These are phyloP conservation scores for Fraxinus excelsior DNA, from an alignment of 257 asterid genomes.

Conservation along the genomic window DNA sequence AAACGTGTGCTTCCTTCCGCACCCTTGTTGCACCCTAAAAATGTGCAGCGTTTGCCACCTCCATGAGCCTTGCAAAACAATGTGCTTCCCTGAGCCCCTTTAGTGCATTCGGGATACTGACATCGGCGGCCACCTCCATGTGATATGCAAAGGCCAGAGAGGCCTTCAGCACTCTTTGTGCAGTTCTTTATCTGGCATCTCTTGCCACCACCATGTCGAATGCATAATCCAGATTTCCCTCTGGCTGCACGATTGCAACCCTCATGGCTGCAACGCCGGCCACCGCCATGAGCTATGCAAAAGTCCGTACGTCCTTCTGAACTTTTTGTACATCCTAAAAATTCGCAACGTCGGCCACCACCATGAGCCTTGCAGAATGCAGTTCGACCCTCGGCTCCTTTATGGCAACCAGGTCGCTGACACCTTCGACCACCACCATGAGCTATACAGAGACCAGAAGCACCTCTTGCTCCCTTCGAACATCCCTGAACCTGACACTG, in stretches of 20 bases:
- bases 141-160: constrained; percentile 15
- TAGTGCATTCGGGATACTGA: constrained; percentile 40
- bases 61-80: constrained; percentile 59
- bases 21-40: constrained; percentile 47
- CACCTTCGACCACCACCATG: constrained; percentile 62
- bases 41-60: constrained; percentile 52
- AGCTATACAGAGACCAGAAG: constrained; percentile 53
- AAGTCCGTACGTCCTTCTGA: constrained; percentile 55
- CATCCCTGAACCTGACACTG: constrained; percentile 48
- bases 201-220: constrained; percentile 59
- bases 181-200: constrained; percentile 51
- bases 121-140: constrained; percentile 33
- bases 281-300: constrained; percentile 60
- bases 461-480: constrained; percentile 56
- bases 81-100: constrained; percentile 61
- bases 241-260: constrained; percentile 53
- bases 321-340: constrained; percentile 52
- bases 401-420: constrained; percentile 47
- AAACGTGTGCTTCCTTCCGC: constrained; percentile 57
- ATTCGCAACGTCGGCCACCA: constrained; percentile 59
- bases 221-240: constrained; percentile 55
- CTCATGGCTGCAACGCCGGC: constrained; percentile 49
- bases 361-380: constrained; percentile 63
- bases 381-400: constrained; percentile 57
- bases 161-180: constrained; percentile 54